Conservation (phyloP, 1,284 basidiomycete genomes). For the Ganoderma sinense region DNA sequence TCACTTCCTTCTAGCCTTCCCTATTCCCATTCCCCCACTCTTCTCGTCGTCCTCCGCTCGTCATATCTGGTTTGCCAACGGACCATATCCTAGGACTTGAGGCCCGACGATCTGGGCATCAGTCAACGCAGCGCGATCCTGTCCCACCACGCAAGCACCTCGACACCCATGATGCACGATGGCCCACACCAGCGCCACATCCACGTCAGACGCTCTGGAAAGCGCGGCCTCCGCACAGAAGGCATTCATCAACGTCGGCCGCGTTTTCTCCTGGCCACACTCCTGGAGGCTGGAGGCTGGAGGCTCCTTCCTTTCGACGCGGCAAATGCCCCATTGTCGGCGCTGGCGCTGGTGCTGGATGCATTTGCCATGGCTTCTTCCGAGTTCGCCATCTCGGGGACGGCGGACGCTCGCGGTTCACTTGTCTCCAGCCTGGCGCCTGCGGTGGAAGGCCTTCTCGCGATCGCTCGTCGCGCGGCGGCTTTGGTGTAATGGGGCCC, state of each 20-base stretch:
- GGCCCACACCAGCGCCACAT: neutral
- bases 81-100: neutral
- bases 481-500: neutral
- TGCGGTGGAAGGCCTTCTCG: neutral
- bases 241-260: neutral
- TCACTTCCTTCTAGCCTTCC: neutral
- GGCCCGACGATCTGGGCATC: conserved; percentile 14
- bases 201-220: conserved; percentile 13
- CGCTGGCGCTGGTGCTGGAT: neutral
- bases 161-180: neutral
- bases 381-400: neutral
- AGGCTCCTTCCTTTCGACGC: neutral
- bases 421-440: neutral
- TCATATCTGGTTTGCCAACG: neutral
- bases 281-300: neutral
- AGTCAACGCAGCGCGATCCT: neutral
- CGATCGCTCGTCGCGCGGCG: neutral
- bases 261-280: neutral
- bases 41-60: neutral
- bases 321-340: neutral
- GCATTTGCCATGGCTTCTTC: conserved; percentile 1
- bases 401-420: neutral
- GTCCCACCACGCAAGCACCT: neutral
- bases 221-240: conserved; percentile 19
- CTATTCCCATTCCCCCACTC: neutral